A percentile compares a stretch with the other conserved stretches of the same genome.
These are phyloP conservation scores for Lonicera japonica DNA, from an alignment of 129 eudicot species.

Conservation along the genomic window DNA sequence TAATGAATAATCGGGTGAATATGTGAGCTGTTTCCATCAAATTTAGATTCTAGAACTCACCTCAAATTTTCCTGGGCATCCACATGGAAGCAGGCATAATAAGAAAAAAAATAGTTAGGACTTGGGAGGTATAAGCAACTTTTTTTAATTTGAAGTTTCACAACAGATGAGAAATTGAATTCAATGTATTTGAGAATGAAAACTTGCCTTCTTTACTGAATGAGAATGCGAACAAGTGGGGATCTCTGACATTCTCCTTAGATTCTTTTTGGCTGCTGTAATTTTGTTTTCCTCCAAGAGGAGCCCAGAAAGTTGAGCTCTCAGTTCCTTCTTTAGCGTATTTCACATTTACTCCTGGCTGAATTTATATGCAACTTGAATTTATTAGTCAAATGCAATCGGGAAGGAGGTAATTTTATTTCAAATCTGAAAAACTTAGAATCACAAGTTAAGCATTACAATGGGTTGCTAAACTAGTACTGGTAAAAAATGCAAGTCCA, in stretches of 20 bases:
- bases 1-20: neutral
- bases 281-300: slow-evolving; percentile 90
- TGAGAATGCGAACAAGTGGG: slow-evolving; percentile 78
- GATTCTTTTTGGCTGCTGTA: slow-evolving; percentile 76
- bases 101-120: slow-evolving; percentile 12
- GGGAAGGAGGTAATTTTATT: no score
- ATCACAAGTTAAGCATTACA: no score
- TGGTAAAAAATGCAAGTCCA: no score
- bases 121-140: neutral
- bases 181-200: neutral
- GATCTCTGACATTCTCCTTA: slow-evolving; percentile 70
- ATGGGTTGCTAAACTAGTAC: no score
- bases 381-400: no score
- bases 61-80: slow-evolving; percentile 81
- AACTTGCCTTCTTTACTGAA: slow-evolving; percentile 45
- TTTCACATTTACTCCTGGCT: slow-evolving; percentile 81
- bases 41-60: slow-evolving; percentile 28
- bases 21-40: neutral
- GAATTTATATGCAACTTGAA: neutral
- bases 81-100: slow-evolving; percentile 25
- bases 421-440: no score
- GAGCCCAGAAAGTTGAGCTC: slow-evolving; percentile 87
- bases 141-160: neutral
- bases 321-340: slow-evolving; percentile 98
- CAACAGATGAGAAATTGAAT: neutral